Conservation (phyloP, 2,329 filamentous ascomycete species). For the Chaetomium sp. region DNA sequence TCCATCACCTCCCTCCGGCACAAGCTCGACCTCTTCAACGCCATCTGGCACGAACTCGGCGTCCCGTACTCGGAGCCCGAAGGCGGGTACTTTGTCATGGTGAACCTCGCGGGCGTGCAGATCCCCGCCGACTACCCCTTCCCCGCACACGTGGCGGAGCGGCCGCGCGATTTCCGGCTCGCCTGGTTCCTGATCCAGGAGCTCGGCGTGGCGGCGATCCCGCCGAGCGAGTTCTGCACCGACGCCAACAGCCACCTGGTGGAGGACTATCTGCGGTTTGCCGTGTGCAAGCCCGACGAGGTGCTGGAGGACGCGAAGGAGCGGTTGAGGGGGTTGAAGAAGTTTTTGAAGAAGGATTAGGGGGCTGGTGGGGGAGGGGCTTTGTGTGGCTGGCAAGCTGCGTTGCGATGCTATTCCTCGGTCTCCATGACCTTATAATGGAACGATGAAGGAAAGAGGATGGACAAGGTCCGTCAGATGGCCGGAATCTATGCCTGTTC, state of each 20-base stretch:
- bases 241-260: constrained; percentile 79
- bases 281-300: constrained; percentile 92
- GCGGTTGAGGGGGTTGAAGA: constrained; percentile 70
- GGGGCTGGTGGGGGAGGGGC: background rate
- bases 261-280: constrained; percentile 92
- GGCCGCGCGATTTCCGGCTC: constrained; percentile 91
- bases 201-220: constrained; percentile 91
- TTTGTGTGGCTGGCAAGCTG: background rate
- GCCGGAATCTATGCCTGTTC: background rate
- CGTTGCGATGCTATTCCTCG: background rate
- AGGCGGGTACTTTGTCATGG: constrained; percentile 95
- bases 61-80: constrained; percentile 89
- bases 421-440: background rate
- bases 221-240: constrained; percentile 96
- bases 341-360: constrained; percentile 56
- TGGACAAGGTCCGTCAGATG: background rate
- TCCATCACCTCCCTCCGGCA: constrained; percentile 84
- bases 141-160: constrained; percentile 80
- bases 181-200: constrained; percentile 97
- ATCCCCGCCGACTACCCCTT: constrained; percentile 84
- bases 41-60: constrained; percentile 73
- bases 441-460: background rate
- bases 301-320: constrained; percentile 80
- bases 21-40: constrained; percentile 86
- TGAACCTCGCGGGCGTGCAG: constrained; percentile 86